Percentiles rank a stretch among this genome's conserved stretches.
phyloP scores from a whole-genome alignment of 192 early-diverging fungal species.

The Coemansia sp. region DNA sequence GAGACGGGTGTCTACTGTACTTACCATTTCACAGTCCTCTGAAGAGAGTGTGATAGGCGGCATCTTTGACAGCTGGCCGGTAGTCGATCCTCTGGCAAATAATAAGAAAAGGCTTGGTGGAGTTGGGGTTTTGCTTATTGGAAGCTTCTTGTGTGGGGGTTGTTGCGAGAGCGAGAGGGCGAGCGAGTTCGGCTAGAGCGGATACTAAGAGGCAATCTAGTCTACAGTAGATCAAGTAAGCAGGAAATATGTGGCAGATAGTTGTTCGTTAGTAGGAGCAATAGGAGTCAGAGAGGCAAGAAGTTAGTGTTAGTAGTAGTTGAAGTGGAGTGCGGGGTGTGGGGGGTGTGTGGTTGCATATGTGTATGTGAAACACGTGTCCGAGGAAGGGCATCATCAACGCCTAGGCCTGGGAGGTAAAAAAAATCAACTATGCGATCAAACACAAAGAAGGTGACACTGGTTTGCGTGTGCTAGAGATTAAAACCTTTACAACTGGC shows the following conservation, averaged over 20 bases:
- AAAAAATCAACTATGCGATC: background rate
- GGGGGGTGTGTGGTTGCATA: background rate
- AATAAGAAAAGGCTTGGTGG: background rate
- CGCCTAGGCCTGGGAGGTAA: background rate
- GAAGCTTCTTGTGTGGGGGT: background rate
- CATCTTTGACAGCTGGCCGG: constrained; percentile 21
- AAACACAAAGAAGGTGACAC: background rate
- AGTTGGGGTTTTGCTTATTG: constrained; percentile 1
- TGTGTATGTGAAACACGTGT: constrained; percentile 1
- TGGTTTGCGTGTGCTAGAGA: background rate
- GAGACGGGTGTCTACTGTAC: background rate
- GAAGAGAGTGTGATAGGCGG: constrained; percentile 46
- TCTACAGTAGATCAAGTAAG: background rate
- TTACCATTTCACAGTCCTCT: constrained; percentile 56
- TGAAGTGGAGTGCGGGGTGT: background rate
- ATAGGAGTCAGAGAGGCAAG: background rate
- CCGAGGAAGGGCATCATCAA: background rate
- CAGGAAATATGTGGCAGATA: background rate
- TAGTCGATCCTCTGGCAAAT: background rate
- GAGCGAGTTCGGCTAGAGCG: background rate
- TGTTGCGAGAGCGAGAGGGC: background rate
- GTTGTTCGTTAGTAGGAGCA: background rate
- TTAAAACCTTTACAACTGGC: background rate
- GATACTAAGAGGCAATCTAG: background rate
- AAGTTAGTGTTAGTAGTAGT: background rate